Evolutionary conservation across 257 asterid genomes (phyloP), one percentile per base, ranked within the genome.

Genomic region (Handroanthus guayacan): DNA sequence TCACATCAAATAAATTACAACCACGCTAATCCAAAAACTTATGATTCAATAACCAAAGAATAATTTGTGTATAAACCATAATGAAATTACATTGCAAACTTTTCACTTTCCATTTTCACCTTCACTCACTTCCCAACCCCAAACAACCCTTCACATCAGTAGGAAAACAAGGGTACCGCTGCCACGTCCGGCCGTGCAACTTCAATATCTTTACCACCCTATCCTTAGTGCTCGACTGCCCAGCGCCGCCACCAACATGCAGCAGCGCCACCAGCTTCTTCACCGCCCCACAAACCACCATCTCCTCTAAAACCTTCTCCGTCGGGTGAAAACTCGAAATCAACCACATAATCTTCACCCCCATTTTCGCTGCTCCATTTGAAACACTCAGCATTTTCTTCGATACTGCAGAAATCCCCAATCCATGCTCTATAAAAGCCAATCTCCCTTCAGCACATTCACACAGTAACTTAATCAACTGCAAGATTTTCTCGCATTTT

Each of bases 391-490:
- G 3, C 84, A 94, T 80, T 67, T 89, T 92, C 84, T 89, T 89
- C 4, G 95, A 72, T 52, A 94, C 82, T 0, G 91, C 97, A 0
- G 97, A 88, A 10, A 95, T 85, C 36, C 97, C 99, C 60, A 92
- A 43, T 0, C 88, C 90, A 31, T 95, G 99, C 51, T 95, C 99
- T 1, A 76, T 62, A 6, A 95, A 84, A 0, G 96, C 97, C 67
- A 88, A 20, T 4, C 99, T 80, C 67, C 98, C 99, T 1, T 95
- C 99, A 0, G 98, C 97, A 20, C 92, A 82, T 34, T 95, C 97
- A 5, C 97, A 92, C 17, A 95, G 68, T 8, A 90, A 43, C 80
- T 85, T 92, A 1, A 95, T 72, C 81, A 91, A 20, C 16, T 75
- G 71, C 92, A 95, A 45, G 17, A 92, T 89, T 44, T 72, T 86